Percentiles rank a stretch among this genome's conserved stretches.
phyloP scores from a whole-genome alignment of 352 stramenopile species.

The Phytophthora podocarpi region DNA sequence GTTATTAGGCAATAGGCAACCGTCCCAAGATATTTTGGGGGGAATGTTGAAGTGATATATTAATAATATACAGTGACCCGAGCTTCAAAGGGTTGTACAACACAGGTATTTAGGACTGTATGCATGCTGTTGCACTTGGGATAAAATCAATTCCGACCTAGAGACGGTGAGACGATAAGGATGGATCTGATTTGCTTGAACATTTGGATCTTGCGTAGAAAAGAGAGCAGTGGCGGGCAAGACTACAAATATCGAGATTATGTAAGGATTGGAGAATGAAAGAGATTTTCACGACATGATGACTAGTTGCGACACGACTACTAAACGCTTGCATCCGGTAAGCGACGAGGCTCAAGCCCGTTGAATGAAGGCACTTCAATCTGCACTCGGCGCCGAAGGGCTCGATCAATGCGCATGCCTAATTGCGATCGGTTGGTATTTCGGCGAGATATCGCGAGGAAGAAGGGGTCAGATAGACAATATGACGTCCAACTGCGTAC shows the following conservation, averaged over 20 bases:
- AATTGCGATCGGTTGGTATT: background rate
- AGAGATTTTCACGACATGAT: background rate
- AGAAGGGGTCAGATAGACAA: background rate
- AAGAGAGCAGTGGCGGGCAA: background rate
- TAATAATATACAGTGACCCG: too few relatives aligned
- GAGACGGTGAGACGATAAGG: background rate
- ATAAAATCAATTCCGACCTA: too few relatives aligned
- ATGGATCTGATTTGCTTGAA: background rate
- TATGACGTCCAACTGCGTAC: background rate
- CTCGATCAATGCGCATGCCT: background rate
- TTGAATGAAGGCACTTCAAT: background rate
- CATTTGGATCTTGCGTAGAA: background rate
- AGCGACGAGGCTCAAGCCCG: background rate
- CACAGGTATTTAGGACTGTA: too few relatives aligned
- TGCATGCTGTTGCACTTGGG: too few relatives aligned
- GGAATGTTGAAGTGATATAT: too few relatives aligned
- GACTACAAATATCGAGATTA: background rate
- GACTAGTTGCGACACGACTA: background rate
- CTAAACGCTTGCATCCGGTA: background rate
- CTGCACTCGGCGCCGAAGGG: background rate
- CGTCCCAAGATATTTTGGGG: too few relatives aligned
- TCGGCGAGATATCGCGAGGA: background rate
- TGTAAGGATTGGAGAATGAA: background rate
- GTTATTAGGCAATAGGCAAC: too few relatives aligned
- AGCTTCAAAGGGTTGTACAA: too few relatives aligned